Evolutionary conservation across 805 yeast genomes (phyloP), one percentile per base, ranked within the genome.

Genomic region (Spencermartinsiella europaea): DNA sequence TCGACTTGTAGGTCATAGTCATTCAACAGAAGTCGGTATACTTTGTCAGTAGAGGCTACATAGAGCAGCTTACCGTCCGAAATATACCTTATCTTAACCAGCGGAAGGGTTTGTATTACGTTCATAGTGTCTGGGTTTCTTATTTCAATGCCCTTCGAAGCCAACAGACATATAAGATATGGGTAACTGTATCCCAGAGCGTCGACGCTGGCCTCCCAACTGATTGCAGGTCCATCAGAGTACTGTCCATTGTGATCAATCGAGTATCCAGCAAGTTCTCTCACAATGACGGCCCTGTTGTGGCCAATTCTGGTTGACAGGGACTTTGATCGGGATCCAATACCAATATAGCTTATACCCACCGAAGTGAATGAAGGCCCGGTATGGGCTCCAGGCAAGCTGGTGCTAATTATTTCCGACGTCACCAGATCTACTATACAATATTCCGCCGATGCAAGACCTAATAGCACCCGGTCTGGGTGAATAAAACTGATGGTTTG

Each of bases 171-270:
- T 3, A 73, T 42, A 12, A 73, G 48, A 49, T 71, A 74, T 0
- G 78, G 78, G 42, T 70, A 68, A 61, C 63, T 60, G 49, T 58
- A 67, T 25, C 55, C 61, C 14, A 69, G 52, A 43, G 48, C 47
- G 21, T 56, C 51, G 7, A 14, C 28, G 21, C n/a, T 5, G n/a
- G 20, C 20, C n/a, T 34, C 37, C 37, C 20, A 34, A 34, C 15
- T 8, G 37, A n/a, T 34, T 12, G 15, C 33, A 8, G 34, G 21
- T 17, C 14, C 8, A 12, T 40, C 44, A 8, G 37, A 17, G 4
- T 16, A 21, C 10, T 36, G 12, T n/a, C 42, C 41, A 12, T 42
- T 42, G 16, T 49, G 14, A 21, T 53, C 55, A 2, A 51, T 45
- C 16, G 37, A 41, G 20, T 47, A 21, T 4, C 42, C 34, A 14